Evolutionary conservation across 495 filamentous ascomycete genomes (phyloP).

Genomic region (Penicillium robsamsonii): DNA sequence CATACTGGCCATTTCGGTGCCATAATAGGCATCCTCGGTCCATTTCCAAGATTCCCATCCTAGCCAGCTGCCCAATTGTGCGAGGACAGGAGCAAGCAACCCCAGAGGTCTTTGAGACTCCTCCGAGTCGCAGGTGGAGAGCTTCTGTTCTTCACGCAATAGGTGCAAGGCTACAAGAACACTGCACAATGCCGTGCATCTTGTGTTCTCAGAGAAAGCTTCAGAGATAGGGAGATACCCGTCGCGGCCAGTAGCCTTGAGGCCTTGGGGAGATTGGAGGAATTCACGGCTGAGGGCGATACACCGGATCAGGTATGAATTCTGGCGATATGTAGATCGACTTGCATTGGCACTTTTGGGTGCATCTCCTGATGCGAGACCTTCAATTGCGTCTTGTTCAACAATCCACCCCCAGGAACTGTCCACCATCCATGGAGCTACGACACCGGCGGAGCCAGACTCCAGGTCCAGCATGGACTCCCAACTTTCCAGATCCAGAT

Average conservation of each 20-base stretch:
- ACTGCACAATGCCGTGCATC: slow-evolving; percentile 60
- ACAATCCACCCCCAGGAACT: slow-evolving; percentile 74
- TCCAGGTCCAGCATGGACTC: slow-evolving; percentile 58
- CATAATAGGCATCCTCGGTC: slow-evolving; percentile 58
- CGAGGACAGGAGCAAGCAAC: slow-evolving; percentile 66
- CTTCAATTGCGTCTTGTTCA: slow-evolving; percentile 53
- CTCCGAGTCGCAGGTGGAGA: slow-evolving; percentile 63
- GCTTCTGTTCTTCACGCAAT: slow-evolving; percentile 81
- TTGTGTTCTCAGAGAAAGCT: slow-evolving; percentile 50
- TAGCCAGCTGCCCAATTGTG: slow-evolving; percentile 82
- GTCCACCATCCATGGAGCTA: slow-evolving; percentile 62
- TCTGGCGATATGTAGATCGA: slow-evolving; percentile 44
- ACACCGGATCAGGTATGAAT: slow-evolving; percentile 46
- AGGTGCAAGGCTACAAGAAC: slow-evolving; percentile 80
- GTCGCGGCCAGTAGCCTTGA: slow-evolving; percentile 47
- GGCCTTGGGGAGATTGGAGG: slow-evolving; percentile 53
- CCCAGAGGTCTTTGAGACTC: slow-evolving; percentile 48
- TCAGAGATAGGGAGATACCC: slow-evolving; percentile 63
- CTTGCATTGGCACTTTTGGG: slow-evolving; percentile 25
- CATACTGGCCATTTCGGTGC: slow-evolving; percentile 63
- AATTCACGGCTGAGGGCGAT: slow-evolving; percentile 53
- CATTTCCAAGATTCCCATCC: slow-evolving; percentile 71
- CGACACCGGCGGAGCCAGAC: slow-evolving; percentile 53
- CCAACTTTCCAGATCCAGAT: slow-evolving; percentile 59
- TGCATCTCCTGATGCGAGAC: slow-evolving; percentile 20